These are phyloP conservation scores for Trapa incisa DNA, from an alignment of 345 rosid species.

Conservation along the genomic window DNA sequence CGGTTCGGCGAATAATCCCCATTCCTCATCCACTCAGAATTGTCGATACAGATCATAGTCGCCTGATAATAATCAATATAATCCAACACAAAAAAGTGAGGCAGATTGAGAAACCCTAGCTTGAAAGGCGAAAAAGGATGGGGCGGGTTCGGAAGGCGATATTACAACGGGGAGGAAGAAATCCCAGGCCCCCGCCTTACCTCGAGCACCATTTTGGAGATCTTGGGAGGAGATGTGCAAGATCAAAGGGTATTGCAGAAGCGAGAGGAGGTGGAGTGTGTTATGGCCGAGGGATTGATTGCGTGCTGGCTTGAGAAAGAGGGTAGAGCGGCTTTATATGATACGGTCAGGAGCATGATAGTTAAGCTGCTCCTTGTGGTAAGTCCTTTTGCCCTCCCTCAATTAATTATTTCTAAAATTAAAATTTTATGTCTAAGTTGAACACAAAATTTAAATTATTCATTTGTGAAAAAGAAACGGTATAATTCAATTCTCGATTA, in stretches of 20 bases:
- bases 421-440: no score
- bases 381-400: background rate
- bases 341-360: background rate
- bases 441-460: no score
- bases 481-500: no score
- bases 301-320: constrained; percentile 6
- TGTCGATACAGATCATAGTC: constrained; percentile 65
- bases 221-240: constrained; percentile 3
- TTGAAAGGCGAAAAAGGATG: background rate
- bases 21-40: constrained; percentile 71
- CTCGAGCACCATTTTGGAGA: constrained; percentile 32
- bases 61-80: constrained; percentile 21
- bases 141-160: background rate
- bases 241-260: constrained; percentile 6
- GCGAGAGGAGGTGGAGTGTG: no score
- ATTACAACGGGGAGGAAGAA: background rate
- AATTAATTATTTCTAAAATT: background rate
- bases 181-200: constrained; percentile 7
- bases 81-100: background rate
- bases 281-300: background rate
- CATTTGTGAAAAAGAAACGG: no score
- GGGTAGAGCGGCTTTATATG: background rate
- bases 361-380: background rate
- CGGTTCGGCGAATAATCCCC: constrained; percentile 55
- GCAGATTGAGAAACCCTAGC: constrained; percentile 11